These are phyloP conservation scores for Mortierella claussenii DNA, from an alignment of 192 early-diverging fungal species.

Conservation along the genomic window DNA sequence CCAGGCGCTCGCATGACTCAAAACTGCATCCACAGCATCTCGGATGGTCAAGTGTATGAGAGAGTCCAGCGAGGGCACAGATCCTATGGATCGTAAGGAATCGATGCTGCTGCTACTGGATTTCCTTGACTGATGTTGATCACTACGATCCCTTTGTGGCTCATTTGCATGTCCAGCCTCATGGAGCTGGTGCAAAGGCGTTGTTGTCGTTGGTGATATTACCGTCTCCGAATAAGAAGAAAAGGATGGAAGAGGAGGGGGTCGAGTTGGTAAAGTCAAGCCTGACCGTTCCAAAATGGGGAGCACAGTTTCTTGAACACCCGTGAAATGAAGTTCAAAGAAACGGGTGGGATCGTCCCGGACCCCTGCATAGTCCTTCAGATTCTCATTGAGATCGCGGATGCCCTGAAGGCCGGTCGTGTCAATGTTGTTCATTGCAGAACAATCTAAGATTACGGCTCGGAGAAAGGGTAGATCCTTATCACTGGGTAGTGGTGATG, in stretches of 20 bases:
- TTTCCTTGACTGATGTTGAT: no score
- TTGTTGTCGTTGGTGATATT: no score
- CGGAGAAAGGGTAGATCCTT: constrained; percentile 61
- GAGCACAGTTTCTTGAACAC: constrained; percentile 11
- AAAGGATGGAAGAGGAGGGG: no score
- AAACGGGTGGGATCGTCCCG: constrained; percentile 13
- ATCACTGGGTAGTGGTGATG: constrained; percentile 24
- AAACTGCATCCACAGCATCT: constrained; percentile 10
- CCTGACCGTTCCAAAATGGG: constrained; percentile 6
- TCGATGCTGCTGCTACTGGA: background rate
- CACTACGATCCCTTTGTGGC: no score
- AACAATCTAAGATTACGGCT: constrained; percentile 83
- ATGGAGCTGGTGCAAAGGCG: no score
- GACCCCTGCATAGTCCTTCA: constrained; percentile 34
- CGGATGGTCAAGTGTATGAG: constrained; percentile 15
- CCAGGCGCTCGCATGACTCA: constrained; percentile 1
- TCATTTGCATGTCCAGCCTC: background rate
- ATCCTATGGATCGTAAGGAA: background rate
- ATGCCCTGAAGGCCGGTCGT: constrained; percentile 80
- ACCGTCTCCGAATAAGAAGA: no score
- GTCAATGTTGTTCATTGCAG: constrained; percentile 78
- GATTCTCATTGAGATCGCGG: constrained; percentile 54
- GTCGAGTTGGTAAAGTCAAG: background rate
- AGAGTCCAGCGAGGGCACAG: background rate
- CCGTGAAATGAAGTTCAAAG: constrained; percentile 25